Conservation (phyloP, 2,329 filamentous ascomycete species). For the Sarocladium brachiariae region DNA sequence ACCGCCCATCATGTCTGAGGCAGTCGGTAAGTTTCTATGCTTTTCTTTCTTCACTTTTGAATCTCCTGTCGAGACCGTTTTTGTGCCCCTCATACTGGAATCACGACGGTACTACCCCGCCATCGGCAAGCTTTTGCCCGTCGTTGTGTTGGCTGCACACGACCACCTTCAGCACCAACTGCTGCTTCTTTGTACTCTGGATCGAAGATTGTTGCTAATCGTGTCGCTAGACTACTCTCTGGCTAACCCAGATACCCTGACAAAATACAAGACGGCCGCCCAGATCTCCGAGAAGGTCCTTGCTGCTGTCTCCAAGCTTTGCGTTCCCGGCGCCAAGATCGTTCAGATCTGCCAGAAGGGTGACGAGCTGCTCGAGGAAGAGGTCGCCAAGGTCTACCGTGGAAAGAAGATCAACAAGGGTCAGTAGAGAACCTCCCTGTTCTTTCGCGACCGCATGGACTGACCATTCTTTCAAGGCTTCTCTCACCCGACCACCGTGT, state of each 20-base stretch:
- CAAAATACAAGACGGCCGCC: constrained; percentile 97
- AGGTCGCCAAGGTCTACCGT: constrained; percentile 92
- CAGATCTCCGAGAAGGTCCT: constrained; percentile 95
- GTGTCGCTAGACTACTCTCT: constrained; percentile 67
- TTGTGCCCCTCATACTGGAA: constrained; percentile 11
- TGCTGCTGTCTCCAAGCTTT: constrained; percentile 67
- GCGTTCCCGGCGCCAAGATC: constrained; percentile 84
- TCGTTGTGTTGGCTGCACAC: constrained; percentile 9
- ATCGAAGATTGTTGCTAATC: constrained; percentile 3
- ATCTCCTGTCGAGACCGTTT: background rate
- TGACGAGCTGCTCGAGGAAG: constrained; percentile 89
- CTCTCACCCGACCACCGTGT: constrained; percentile 90
- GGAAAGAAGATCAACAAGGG: constrained; percentile 96
- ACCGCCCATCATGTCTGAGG: constrained; percentile 38
- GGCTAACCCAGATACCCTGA: constrained; percentile 88
- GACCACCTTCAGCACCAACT: background rate
- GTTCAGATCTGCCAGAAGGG: constrained; percentile 92
- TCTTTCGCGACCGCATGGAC: background rate
- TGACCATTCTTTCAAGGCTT: constrained; percentile 53
- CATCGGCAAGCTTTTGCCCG: constrained; percentile 11
- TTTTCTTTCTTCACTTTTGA: background rate
- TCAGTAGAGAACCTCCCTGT: constrained; percentile 32
- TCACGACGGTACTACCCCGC: constrained; percentile 12
- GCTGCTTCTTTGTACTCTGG: background rate
- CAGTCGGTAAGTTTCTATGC: constrained; percentile 30